Percentiles rank a stretch among this genome's conserved stretches.
Evolutionary conservation across 1,139 yeast genomes (phyloP).

Genomic region (Chernovozyma sophiae-reginae): DNA sequence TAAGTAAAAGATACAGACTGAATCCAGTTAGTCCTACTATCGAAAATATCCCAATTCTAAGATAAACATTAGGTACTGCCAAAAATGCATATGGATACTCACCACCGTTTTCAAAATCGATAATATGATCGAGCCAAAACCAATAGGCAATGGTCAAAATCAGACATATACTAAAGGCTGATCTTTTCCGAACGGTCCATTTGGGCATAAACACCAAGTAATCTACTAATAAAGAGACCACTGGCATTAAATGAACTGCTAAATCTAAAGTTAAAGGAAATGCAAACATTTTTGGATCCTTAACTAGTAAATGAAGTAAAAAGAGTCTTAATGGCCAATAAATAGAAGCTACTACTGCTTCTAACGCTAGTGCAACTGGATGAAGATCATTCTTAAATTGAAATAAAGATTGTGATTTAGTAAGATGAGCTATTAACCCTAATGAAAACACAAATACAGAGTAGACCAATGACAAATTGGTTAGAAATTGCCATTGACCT

Average conservation of each 20-base stretch:
- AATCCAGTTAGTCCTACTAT: constrained; percentile 46
- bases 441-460: constrained; percentile 42
- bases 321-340: constrained; percentile 66
- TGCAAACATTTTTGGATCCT: constrained; percentile 25
- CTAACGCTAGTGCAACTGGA: constrained; percentile 54
- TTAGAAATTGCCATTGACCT: constrained; percentile 67
- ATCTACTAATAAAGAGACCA: constrained; percentile 46
- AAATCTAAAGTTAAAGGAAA: constrained; percentile 52
- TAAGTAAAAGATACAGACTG: constrained; percentile 27
- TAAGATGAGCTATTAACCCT: constrained; percentile 39
- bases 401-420: constrained; percentile 19
- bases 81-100: constrained; percentile 66
- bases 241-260: constrained; percentile 58
- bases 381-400: constrained; percentile 36
- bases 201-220: constrained; percentile 53
- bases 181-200: constrained; percentile 33
- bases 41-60: constrained; percentile 46
- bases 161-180: constrained; percentile 38
- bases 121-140: constrained; percentile 43
- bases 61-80: constrained; percentile 43
- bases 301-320: constrained; percentile 35
- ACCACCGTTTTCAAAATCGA: constrained; percentile 45
- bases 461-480: constrained; percentile 52
- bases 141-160: constrained; percentile 49
- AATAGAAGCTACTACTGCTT: constrained; percentile 53